Percentiles rank a stretch among this genome's conserved stretches.
phyloP scores from a whole-genome alignment of 495 filamentous ascomycete genomes.

The Schizothecium vesticola region DNA sequence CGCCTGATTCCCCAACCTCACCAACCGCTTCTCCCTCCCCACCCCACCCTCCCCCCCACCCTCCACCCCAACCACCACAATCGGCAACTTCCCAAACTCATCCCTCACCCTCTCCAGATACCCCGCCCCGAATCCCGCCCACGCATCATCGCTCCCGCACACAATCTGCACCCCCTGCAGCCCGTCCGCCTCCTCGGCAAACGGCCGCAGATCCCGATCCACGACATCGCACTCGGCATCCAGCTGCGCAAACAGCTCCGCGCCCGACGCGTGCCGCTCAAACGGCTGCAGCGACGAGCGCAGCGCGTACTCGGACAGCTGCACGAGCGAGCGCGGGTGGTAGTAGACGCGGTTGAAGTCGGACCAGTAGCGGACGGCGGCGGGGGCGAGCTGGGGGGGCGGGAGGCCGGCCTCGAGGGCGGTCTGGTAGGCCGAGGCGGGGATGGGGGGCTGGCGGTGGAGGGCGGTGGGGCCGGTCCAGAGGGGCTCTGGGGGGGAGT shows the following conservation, averaged over 20 bases:
- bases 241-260: constrained; percentile 73
- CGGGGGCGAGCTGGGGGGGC: constrained; percentile 57
- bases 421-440: constrained; percentile 66
- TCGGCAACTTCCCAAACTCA: constrained; percentile 78
- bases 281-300: constrained; percentile 73
- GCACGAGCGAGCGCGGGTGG: constrained; percentile 83
- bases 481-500: constrained; percentile 41
- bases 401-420: constrained; percentile 64
- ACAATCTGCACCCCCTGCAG: constrained; percentile 85
- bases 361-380: constrained; percentile 86
- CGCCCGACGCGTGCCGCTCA: constrained; percentile 71
- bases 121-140: constrained; percentile 78
- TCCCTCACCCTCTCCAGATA: constrained; percentile 81
- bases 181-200: constrained; percentile 89
- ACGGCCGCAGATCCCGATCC: constrained; percentile 79
- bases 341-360: constrained; percentile 90
- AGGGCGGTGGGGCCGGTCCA: constrained; percentile 47
- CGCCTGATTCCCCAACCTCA: constrained; percentile 62
- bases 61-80: constrained; percentile 84
- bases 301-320: constrained; percentile 82
- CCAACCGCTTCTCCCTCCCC: constrained; percentile 39
- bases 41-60: constrained; percentile 31
- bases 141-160: constrained; percentile 76
- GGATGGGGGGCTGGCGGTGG: constrained; percentile 61
- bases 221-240: constrained; percentile 83